Base-by-base conservation (phyloP, 257 asterid species). In the Thymus mandschuricus region DNA sequence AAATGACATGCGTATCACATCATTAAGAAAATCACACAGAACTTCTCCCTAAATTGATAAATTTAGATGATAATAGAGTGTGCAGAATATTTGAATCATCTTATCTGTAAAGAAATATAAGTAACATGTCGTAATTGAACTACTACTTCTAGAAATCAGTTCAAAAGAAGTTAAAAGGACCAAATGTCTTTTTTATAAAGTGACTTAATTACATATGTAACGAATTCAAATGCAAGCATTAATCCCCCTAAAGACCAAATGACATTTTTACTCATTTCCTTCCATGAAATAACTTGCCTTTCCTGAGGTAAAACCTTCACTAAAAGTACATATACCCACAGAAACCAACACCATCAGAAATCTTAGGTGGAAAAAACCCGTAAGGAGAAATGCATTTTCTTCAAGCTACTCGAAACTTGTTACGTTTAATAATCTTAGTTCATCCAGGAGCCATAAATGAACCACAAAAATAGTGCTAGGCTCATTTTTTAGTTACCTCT, bases 401-500 rank as follows among this genome's bases (percentile, higher is more conserved):
- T 60, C 21, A 29, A 52, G 75, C 66, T 52, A 41, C 52, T 33
- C 40, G 34, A 73, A 63, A 65, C 15, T 40, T 29, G 55, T 61
- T 41, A 33, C 35, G 31, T 38, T 49, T 4, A 66, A 38, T 43
- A 50, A 61, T 29, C 52, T 49, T 50, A 59, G 58, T 28, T 55
- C 48, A 64, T 49, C 10, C 60, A 68, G 29, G 50, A 54, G 62
- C 64, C 57, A 71, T 68, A 28, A 49, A 63, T 56, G 43, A 45
- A 50, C 77, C 61, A 50, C 29, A 50, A 63, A 50, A 75, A 69
- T 44, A 60, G 66, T 12, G 60, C 44, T 58, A 64, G 64, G 73
- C 31, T 9, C 38, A 48, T 10, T 55, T 21, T 29, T 49, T 48
- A 38, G 33, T 68, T 82, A 91, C 99, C 97, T 77, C 76, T 94